A percentile compares a stretch with the other conserved stretches of the same genome.
phyloP scores from a whole-genome alignment of 805 yeast species.

The Ogataea chonburiensis region DNA sequence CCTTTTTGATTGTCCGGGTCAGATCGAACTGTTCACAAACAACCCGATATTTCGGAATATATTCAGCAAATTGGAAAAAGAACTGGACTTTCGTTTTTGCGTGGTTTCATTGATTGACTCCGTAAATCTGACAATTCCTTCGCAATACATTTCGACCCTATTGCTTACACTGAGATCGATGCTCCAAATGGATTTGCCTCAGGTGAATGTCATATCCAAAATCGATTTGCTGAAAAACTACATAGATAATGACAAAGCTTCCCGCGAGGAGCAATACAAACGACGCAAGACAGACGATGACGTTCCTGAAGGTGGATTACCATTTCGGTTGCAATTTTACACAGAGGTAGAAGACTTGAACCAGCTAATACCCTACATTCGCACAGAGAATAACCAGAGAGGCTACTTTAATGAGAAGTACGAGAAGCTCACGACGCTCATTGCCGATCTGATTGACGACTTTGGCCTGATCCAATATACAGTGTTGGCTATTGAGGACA shows the following conservation, averaged over 20 bases:
- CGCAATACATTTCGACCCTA: constrained; percentile 82
- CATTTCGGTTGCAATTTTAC: constrained; percentile 80
- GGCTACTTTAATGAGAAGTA: constrained; percentile 48
- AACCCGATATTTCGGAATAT: constrained; percentile 71
- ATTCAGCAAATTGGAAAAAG: constrained; percentile 61
- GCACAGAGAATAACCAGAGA: constrained; percentile 68
- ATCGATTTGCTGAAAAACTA: constrained; percentile 74
- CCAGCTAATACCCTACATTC: constrained; percentile 64
- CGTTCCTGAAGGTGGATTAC: constrained; percentile 55
- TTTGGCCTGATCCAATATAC: constrained; percentile 85
- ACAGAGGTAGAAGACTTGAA: constrained; percentile 87
- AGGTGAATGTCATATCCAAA: constrained; percentile 87
- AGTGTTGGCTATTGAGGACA: constrained; percentile 88
- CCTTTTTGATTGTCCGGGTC: constrained; percentile 92
- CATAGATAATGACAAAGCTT: constrained; percentile 29
- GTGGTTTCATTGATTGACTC: constrained; percentile 88
- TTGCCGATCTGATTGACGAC: constrained; percentile 83
- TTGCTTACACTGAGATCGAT: constrained; percentile 82
- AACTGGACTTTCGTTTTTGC: constrained; percentile 68
- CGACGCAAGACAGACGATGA: constrained; percentile 15
- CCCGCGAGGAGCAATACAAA: constrained; percentile 20
- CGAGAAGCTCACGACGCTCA: constrained; percentile 66
- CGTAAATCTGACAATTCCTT: constrained; percentile 76
- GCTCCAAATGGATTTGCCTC: constrained; percentile 92
- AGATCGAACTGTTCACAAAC: constrained; percentile 91